Evolutionary conservation across 2,329 filamentous ascomycete genomes (phyloP), one percentile per base, ranked within the genome.

Genomic region (Fonsecaea nubica): DNA sequence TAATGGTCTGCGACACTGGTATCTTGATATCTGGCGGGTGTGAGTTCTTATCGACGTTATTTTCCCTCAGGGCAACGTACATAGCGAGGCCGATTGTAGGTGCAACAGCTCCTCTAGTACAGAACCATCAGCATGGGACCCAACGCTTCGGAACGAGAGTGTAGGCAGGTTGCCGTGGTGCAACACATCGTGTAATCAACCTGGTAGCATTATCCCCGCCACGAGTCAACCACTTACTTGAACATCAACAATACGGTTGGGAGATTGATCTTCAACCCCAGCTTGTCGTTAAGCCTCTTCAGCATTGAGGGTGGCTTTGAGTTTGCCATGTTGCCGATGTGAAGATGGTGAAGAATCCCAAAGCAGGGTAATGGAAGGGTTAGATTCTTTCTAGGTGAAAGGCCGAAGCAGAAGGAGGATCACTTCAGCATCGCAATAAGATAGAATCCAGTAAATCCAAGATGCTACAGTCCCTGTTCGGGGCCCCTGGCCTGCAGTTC

Each of bases 1-100:
- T 76, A 78, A 64, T 76, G 71, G 33, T 72, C 61, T 12, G 88
- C 70, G 79, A 87, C 62, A 86, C 76, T 0, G 84, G 90, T 42
- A 77, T 78, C 75, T 84, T 92, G 67, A 78, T 82, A 61, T 75
- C 67, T 69, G 58, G 25, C n/a, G 8, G 6, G 12, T 5, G 45
- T 64, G 25, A 69, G 61, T 32, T 13, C 30, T 25, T 36, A n/a
- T 25, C 8, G 32, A 30, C 15, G 15, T 25, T 10, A 35, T 18
- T 21, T 12, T 40, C 15, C 18, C 21, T 53, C 4, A 21, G 35
- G 33, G 10, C 25, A 59, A 50, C 60, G 10, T 58, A 69, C 67
- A 69, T 69, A 9, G 67, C 64, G 36, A 69, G 52, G 12, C 67
- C 67, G 38, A 69, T 61, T 12, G 64, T 64, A 8, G 67, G 67